Evolutionary conservation across 257 asterid species (phyloP), one percentile per base, ranked within the genome.

Genomic region (Sherardia arvensis): DNA sequence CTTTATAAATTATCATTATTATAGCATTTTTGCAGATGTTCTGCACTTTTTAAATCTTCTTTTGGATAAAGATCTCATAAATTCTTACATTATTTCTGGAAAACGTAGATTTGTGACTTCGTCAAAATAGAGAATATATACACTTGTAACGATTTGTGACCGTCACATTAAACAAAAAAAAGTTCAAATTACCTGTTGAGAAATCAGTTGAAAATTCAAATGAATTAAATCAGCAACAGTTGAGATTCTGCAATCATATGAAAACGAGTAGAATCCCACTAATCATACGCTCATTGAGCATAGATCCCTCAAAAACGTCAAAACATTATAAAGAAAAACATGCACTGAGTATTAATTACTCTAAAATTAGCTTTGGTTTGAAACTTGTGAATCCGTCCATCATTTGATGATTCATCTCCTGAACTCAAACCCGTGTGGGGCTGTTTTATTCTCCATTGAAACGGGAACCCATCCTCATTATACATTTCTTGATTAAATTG

Each of bases 341-440:
- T 15, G 51, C 51, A 43, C 51, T 17, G 21, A 49, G 12, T 49
- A 49, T 49, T 20, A 38, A 38, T 15, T 18, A 4, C 25, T 18
- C 14, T 49, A 18, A n/a, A n/a, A 49, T 34, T 57, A 63, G 60
- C 18, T 57, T n/a, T 51, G 23, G 25, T 26, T 25, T 38, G 71
- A 67, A 29, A 65, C 47, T 30, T 30, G 21, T 2, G 62, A 58
- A 56, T 12, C 30, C 23, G 12, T 20, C 9, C 26, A 38, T 38
- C 26, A n/a, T 21, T 5, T 6, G 11, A 49, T 49, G 14, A 49
- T 49, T 21, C 45, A 5, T 62, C 21, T 47, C 18, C 47, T 5
- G 29, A 73, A 25, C 64, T 59, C 64, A 69, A 65, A 59, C 36
- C 58, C 78, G 78, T 65, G 78, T 74, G 74, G 75, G 67, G 62